A percentile compares a stretch with the other conserved stretches of the same genome.
Conservation (phyloP, 345 rosid genomes). For the Lepidium sativum region DNA sequence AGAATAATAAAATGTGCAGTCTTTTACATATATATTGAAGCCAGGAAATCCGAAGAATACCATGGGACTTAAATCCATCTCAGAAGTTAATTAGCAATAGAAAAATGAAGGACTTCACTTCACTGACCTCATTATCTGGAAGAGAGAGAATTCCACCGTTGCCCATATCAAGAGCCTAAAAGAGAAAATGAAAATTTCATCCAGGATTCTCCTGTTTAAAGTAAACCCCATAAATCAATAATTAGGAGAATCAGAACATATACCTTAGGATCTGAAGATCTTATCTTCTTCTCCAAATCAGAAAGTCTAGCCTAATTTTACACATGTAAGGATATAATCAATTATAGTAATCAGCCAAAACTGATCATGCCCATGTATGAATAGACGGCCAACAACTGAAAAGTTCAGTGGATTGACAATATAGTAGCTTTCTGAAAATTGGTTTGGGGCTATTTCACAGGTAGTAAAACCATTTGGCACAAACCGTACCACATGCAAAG, state of each 20-base stretch:
- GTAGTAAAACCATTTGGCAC: not conserved
- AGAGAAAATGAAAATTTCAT: slow-evolving; percentile 7
- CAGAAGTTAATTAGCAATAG: not conserved
- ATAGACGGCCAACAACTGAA: not conserved
- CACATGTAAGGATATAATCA: slow-evolving; percentile 9
- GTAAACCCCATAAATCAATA: not conserved
- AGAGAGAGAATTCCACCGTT: slow-evolving; percentile 31
- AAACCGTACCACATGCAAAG: slow-evolving; percentile 12
- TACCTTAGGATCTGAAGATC: slow-evolving; percentile 62
- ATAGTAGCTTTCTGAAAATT: not conserved
- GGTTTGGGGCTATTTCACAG: not conserved
- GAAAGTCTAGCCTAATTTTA: slow-evolving; percentile 56
- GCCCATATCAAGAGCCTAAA: slow-evolving; percentile 40
- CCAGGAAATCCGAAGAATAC: not conserved
- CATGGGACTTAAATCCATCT: not conserved
- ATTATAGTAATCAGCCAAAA: not conserved
- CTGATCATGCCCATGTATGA: not conserved
- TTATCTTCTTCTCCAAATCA: slow-evolving; percentile 61
- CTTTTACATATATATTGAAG: slow-evolving; percentile 1
- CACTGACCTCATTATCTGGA: slow-evolving; percentile 60
- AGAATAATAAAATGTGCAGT: slow-evolving; percentile 1
- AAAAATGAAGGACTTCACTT: not conserved
- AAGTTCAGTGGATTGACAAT: slow-evolving; percentile 4
- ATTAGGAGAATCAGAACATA: not conserved
- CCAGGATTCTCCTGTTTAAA: slow-evolving; percentile 5